Percentiles rank a stretch among this genome's conserved stretches.
These are phyloP conservation scores for Myxozyma lipomycoides DNA, from an alignment of 805 yeast genomes.

Conservation along the genomic window DNA sequence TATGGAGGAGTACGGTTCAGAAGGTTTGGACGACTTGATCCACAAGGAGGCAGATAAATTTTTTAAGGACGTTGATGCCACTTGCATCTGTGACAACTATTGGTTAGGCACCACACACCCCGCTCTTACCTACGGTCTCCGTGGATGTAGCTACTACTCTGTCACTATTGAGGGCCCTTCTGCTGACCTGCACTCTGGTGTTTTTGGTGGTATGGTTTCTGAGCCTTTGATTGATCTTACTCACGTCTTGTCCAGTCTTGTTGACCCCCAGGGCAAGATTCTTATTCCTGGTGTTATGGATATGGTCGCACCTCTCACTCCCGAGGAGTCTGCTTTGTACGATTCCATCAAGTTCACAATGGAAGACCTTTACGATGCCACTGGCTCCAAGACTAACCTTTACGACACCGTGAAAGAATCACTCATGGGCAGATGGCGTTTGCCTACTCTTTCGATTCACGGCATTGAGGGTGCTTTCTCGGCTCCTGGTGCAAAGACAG, in stretches of 20 bases:
- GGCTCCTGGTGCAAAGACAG: slow-evolving; percentile 95
- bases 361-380: slow-evolving; percentile 78
- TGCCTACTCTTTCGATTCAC: slow-evolving; percentile 90
- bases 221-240: slow-evolving; percentile 96
- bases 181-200: slow-evolving; percentile 96
- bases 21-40: slow-evolving; percentile 83
- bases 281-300: slow-evolving; percentile 83
- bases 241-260: slow-evolving; percentile 70
- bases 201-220: slow-evolving; percentile 94
- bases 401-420: slow-evolving; percentile 76
- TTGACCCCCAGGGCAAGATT: slow-evolving; percentile 77
- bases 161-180: slow-evolving; percentile 81
- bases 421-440: slow-evolving; percentile 98
- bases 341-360: slow-evolving; percentile 82
- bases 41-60: slow-evolving; percentile 71
- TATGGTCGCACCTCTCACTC: slow-evolving; percentile 92
- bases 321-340: slow-evolving; percentile 68
- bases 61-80: slow-evolving; percentile 87
- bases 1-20: slow-evolving; percentile 97
- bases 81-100: slow-evolving; percentile 93
- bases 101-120: slow-evolving; percentile 98
- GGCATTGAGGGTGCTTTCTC: slow-evolving; percentile 98
- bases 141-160: slow-evolving; percentile 95
- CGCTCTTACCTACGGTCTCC: slow-evolving; percentile 91
- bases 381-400: slow-evolving; percentile 82